Percentiles rank a stretch among this genome's conserved stretches.
phyloP scores from a whole-genome alignment of 108 stramenopile genomes.

The Nitzschia sp. region DNA sequence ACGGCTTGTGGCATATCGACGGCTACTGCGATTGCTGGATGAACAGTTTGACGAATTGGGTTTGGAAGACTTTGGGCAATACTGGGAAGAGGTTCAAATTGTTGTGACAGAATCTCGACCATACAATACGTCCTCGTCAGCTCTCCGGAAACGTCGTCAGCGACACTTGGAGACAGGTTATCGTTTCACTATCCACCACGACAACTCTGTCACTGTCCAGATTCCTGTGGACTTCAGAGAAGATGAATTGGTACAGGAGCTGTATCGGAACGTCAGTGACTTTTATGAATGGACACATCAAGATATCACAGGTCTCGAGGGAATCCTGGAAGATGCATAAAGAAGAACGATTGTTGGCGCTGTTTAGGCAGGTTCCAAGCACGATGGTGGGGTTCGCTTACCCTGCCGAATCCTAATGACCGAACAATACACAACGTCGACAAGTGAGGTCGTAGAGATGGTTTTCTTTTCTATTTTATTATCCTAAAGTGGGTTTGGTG shows the following conservation, averaged over 20 bases:
- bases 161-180: slow-evolving; percentile 50
- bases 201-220: slow-evolving; percentile 57
- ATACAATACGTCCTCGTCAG: slow-evolving; percentile 50
- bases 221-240: slow-evolving; percentile 78
- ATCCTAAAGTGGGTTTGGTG: no score
- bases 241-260: slow-evolving; percentile 61
- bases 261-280: slow-evolving; percentile 60
- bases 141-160: slow-evolving; percentile 43
- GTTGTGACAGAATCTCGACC: slow-evolving; percentile 57
- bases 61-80: slow-evolving; percentile 71
- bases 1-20: slow-evolving; percentile 75
- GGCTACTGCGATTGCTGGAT: slow-evolving; percentile 68
- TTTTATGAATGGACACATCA: slow-evolving; percentile 44
- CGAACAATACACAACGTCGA: no score
- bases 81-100: slow-evolving; percentile 72
- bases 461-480: no score
- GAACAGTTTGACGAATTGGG: slow-evolving; percentile 74
- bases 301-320: slow-evolving; percentile 30
- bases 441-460: no score
- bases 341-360: background rate
- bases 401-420: no score
- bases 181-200: slow-evolving; percentile 68
- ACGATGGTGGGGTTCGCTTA: no score
- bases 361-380: no score
- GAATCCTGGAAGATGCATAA: slow-evolving; percentile 40